A percentile compares a stretch with the other conserved stretches of the same genome.
phyloP scores from a whole-genome alignment of 2,329 filamentous ascomycete species.

The Exophiala sp. region DNA sequence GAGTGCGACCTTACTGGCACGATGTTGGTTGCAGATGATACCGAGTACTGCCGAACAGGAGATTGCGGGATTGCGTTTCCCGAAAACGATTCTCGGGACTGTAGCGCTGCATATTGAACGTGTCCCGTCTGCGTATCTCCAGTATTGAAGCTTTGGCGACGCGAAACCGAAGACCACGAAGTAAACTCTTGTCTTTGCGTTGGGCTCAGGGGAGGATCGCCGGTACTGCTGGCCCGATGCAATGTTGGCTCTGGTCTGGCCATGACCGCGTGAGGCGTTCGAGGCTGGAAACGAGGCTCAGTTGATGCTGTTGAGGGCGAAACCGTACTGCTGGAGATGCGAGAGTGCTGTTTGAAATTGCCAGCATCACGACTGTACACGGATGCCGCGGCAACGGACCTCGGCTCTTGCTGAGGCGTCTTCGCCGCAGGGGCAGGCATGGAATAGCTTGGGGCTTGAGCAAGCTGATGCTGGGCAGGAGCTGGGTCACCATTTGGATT shows the following conservation, averaged over 20 bases:
- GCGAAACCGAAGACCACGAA: conserved; percentile 31
- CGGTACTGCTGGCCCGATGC: conserved; percentile 30
- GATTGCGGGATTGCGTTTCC: conserved; percentile 16
- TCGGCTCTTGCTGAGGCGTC: conserved; percentile 9
- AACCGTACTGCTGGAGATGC: conserved; percentile 9
- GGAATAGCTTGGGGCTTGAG: conserved; percentile 29
- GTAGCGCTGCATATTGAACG: conserved; percentile 6
- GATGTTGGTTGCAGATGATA: conserved; percentile 17
- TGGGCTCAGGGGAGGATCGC: conserved; percentile 32
- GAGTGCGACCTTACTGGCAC: conserved; percentile 22
- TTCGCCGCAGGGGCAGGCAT: conserved; percentile 34
- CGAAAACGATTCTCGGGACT: conserved; percentile 7
- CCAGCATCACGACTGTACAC: conserved; percentile 1
- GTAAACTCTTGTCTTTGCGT: conserved; percentile 28
- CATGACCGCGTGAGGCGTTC: conserved; percentile 29
- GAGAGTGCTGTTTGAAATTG: conserved; percentile 11
- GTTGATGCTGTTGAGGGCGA: conserved; percentile 19
- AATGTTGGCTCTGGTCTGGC: conserved; percentile 28
- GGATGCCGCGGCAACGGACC: not conserved
- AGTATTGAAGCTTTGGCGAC: conserved; percentile 27
- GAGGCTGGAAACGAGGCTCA: conserved; percentile 30
- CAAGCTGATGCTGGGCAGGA: conserved; percentile 16
- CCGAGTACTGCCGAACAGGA: conserved; percentile 23
- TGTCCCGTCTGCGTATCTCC: conserved; percentile 14
- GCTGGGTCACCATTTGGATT: conserved; percentile 17